A percentile compares a stretch with the other conserved stretches of the same genome.
These are phyloP conservation scores for Trichoderma guizhouense DNA, from an alignment of 2,329 filamentous ascomycete genomes.

Conservation along the genomic window DNA sequence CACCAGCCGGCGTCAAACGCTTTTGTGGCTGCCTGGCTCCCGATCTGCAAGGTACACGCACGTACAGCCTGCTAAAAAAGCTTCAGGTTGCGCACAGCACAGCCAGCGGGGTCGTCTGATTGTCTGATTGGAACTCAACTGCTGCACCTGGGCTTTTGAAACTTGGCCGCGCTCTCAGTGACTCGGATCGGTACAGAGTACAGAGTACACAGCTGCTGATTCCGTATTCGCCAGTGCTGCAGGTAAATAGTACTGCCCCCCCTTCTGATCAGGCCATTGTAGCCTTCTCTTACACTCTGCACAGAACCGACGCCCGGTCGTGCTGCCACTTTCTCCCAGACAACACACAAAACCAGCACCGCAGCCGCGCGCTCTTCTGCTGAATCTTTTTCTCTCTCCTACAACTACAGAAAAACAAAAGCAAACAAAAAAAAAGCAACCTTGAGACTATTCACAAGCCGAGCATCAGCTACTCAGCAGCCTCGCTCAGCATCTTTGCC, in stretches of 20 bases:
- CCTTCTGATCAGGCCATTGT: not conserved
- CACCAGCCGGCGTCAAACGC: not conserved
- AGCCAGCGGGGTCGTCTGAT: not conserved
- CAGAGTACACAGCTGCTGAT: not conserved
- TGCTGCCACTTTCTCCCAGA: not conserved
- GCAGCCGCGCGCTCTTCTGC: not conserved
- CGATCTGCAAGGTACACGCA: slow-evolving; percentile 6
- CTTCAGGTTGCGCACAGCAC: not conserved
- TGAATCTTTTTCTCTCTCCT: not conserved
- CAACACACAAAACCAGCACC: not conserved
- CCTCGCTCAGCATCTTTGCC: slow-evolving; percentile 10
- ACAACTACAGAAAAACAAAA: not conserved
- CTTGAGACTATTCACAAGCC: not conserved
- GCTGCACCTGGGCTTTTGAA: not conserved
- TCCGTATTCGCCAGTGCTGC: not conserved
- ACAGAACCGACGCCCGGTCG: not conserved
- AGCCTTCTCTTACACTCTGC: not conserved
- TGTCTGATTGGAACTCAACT: not conserved
- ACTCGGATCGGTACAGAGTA: not conserved
- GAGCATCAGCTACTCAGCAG: slow-evolving; percentile 11
- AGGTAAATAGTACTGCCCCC: not conserved
- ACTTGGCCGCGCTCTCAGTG: not conserved
- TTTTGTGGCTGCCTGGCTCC: slow-evolving; percentile 3
- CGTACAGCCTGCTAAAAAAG: not conserved
- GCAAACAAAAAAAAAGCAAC: not conserved